Conservation (phyloP, 2,329 filamentous ascomycete genomes). For the Peltaster fructicola region DNA sequence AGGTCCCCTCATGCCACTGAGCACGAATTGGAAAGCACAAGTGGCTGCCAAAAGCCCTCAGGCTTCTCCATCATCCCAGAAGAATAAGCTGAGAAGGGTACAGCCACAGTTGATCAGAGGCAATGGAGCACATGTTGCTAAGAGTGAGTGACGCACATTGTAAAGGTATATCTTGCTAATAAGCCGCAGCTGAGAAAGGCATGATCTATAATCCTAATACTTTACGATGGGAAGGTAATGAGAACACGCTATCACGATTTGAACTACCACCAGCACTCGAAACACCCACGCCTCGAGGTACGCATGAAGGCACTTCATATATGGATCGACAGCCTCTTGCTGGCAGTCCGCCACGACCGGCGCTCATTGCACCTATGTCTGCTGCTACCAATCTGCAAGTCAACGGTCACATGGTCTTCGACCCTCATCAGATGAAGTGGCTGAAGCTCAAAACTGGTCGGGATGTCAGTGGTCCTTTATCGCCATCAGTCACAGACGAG, state of each 20-base stretch:
- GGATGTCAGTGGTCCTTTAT: constrained; percentile 19
- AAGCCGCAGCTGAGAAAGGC: constrained; percentile 67
- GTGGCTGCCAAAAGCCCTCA: constrained; percentile 33
- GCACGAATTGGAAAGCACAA: constrained; percentile 42
- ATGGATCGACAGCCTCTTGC: constrained; percentile 17
- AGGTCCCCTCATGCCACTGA: constrained; percentile 34
- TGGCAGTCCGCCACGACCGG: constrained; percentile 38
- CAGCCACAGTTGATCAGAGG: constrained; percentile 80
- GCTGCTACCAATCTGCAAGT: constrained; percentile 66
- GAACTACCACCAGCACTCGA: constrained; percentile 31
- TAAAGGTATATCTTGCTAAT: constrained; percentile 1
- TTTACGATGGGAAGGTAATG: constrained; percentile 90
- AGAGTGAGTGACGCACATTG: constrained; percentile 47
- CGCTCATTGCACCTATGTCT: constrained; percentile 73
- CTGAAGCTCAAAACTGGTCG: constrained; percentile 41
- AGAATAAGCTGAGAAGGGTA: constrained; percentile 28
- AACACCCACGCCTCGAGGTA: constrained; percentile 20
- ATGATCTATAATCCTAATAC: constrained; percentile 89
- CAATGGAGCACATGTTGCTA: constrained; percentile 57
- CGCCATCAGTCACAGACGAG: constrained; percentile 46
- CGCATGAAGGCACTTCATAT: constrained; percentile 19
- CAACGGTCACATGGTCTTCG: constrained; percentile 96
- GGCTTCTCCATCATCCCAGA: constrained; percentile 30
- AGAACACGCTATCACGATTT: constrained; percentile 66
- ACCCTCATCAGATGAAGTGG: constrained; percentile 96